Percentiles rank a stretch among this genome's conserved stretches.
Evolutionary conservation across 371 early-diverging fungal genomes (phyloP).

Genomic region (Chytridiales sp.): DNA sequence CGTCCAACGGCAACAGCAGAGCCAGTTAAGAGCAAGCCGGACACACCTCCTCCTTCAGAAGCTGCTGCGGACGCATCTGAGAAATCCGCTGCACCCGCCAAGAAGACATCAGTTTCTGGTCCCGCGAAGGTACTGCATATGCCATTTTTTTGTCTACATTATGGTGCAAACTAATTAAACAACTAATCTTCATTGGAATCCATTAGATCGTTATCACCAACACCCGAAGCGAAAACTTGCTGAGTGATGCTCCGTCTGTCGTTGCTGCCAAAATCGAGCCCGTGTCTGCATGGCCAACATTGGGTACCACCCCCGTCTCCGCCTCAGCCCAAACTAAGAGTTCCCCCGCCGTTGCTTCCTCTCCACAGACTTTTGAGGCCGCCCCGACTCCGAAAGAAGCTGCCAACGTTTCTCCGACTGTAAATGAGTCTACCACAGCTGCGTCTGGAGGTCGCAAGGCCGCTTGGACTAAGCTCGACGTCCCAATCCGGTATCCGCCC

Average conservation of each 20-base stretch:
- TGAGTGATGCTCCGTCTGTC: neutral
- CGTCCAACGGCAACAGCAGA: neutral
- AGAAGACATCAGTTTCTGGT: constrained; percentile 17
- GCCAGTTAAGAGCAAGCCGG: neutral
- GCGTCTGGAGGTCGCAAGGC: constrained; percentile 16
- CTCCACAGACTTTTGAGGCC: neutral
- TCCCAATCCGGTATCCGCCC: constrained; percentile 34
- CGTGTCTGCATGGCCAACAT: constrained; percentile 31
- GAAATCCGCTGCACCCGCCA: constrained; percentile 3
- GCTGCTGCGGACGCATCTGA: neutral
- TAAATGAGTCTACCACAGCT: neutral
- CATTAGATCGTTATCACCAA: constrained; percentile 39
- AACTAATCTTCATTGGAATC: constrained; percentile 1
- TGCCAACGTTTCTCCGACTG: neutral
- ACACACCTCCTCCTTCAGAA: neutral
- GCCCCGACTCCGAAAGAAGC: constrained; percentile 9
- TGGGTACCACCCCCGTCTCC: constrained; percentile 8
- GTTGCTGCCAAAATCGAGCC: constrained; percentile 3
- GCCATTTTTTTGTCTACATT: constrained; percentile 8
- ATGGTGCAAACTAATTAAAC: constrained; percentile 8
- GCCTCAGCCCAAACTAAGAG: constrained; percentile 1
- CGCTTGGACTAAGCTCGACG: constrained; percentile 39
- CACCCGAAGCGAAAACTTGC: constrained; percentile 36
- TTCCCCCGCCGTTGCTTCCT: constrained; percentile 2
- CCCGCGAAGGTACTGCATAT: constrained; percentile 35